Evolutionary conservation across 306 rosid species (phyloP), one percentile per base, ranked within the genome.

Genomic region (Quercus robur): DNA sequence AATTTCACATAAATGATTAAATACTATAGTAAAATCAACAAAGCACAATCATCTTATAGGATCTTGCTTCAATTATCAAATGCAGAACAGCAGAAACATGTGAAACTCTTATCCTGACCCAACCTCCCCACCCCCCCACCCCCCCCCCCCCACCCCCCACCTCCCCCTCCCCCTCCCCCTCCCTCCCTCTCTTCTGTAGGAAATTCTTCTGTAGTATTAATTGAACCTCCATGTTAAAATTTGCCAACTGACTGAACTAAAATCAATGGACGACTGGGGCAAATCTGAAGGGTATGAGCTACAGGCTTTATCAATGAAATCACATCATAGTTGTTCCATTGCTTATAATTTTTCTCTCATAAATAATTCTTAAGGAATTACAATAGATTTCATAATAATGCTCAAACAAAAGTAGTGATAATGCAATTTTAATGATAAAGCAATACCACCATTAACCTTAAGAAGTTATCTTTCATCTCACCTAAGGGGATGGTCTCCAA

Each of bases 401-500:
- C 8, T 63, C 70, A 28, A 30, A 15, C 10, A 15, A 31, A 5
- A 28, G 70, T 25, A 30, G 20, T 5, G 12, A 3, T 30, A 55
- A 77, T 4, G n/a, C 69, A 67, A 55, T 25, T 68, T 44, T 31
- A 56, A 28, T 63, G 20, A 63, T 28, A 63, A 23, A 18, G 41
- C 7, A 10, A 75, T 13, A 26, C 23, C 20, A 41, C 7, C 63
- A 41, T 75, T 49, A 21, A 64, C n/a, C 20, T 21, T 23, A 20
- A 17, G 8, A 71, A 51, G 72, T 67, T 19, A 19, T 84, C 59
- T 73, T 61, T 76, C 51, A 64, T 52, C 88, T 87, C 87, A 92
- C 99, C 99, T 85, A 95, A 83, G 31, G 99, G 99, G 64, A 93
- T 95, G 76, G 88, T 83, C 84, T 82, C 91, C 84, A 95, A 81